Evolutionary conservation across 2,329 filamentous ascomycete species (phyloP), one percentile per base, ranked within the genome.

Genomic region (Pseudogymnoascus sp.): DNA sequence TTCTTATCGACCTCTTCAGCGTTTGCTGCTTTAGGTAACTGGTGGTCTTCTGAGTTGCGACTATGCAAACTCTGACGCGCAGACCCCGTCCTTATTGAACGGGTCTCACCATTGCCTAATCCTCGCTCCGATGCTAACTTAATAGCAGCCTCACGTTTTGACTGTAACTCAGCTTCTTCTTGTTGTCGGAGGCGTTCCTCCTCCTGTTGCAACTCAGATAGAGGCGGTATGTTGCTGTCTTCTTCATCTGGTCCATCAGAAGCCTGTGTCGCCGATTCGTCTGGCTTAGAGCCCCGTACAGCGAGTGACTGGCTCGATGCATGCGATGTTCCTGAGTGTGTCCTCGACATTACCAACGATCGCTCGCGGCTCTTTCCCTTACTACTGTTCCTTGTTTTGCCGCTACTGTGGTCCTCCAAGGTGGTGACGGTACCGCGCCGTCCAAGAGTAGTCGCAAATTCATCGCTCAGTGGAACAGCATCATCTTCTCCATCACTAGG

Each of bases 391-490:
- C 75, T 74, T 20, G 81, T 85, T 64, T 81, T 88, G 50, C 81
- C 83, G 68, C 88, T 91, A 66, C 86, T 87, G 50, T 82, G 81
- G 68, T 91, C 88, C 61, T 94, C 91, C 14, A 77, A 77, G 41
- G 76, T 77, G 30, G 77, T 71, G 3, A 75, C 76, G 1, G 81
- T 84, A n/a, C 81, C 82, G 65, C 88, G 84, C 59, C 88, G 83
- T 63, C 91, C 87, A 64, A 97, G 79, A 2, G 86, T 85, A 71
- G 96, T 86, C 2, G 91, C 90, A 67, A 97, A 95, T 70, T 97
- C 92, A 70, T 97, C 93, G 68, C 93, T 90, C 16, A 97, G 76
- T 11, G 91, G 90, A n/a, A 96, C 84, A 0, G 93, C 93, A 74
- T 97, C 93, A 72, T 96, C 92, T 69, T 87, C 84, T 54, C 81